These are phyloP conservation scores for Suillus weaverae DNA, from an alignment of 768 basidiomycete genomes.

Conservation along the genomic window DNA sequence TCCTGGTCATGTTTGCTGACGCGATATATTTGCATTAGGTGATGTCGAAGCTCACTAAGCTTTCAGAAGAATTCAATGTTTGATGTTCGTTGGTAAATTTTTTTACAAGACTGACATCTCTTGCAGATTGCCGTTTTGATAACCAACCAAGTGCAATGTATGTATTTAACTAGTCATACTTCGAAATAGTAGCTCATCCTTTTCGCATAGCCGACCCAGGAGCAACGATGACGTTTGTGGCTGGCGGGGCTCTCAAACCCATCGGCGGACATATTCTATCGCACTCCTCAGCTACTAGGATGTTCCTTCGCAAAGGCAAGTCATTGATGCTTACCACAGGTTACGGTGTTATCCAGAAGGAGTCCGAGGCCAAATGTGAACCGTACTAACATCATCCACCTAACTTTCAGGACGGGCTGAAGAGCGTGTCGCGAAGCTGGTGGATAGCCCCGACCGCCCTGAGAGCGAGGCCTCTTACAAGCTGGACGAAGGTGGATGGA, in stretches of 20 bases:
- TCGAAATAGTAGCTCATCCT: background rate
- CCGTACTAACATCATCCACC: background rate
- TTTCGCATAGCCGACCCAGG: conserved; percentile 78
- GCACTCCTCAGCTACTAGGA: conserved; percentile 82
- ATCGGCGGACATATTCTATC: conserved; percentile 89
- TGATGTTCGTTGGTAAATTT: conserved; percentile 15
- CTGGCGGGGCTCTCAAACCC: conserved; percentile 88
- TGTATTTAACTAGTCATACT: conserved; percentile 15
- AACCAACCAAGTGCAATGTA: conserved; percentile 93
- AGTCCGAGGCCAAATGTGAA: background rate
- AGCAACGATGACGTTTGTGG: conserved; percentile 93
- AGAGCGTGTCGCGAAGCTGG: conserved; percentile 87
- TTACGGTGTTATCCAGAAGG: background rate
- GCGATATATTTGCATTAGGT: conserved; percentile 47
- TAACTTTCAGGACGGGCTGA: conserved; percentile 70
- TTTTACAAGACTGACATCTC: conserved; percentile 12
- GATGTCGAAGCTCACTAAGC: conserved; percentile 87
- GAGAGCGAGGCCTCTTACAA: conserved; percentile 93
- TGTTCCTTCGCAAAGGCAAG: conserved; percentile 85
- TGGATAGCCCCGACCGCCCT: conserved; percentile 86
- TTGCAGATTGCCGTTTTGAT: conserved; percentile 77
- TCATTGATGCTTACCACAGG: background rate
- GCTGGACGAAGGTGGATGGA: conserved; percentile 88
- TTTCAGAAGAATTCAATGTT: conserved; percentile 92
- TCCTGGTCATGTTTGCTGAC: background rate